A percentile compares a stretch with the other conserved stretches of the same genome.
Conservation (phyloP, 257 asterid species). For the Solanum chmielewskii region DNA sequence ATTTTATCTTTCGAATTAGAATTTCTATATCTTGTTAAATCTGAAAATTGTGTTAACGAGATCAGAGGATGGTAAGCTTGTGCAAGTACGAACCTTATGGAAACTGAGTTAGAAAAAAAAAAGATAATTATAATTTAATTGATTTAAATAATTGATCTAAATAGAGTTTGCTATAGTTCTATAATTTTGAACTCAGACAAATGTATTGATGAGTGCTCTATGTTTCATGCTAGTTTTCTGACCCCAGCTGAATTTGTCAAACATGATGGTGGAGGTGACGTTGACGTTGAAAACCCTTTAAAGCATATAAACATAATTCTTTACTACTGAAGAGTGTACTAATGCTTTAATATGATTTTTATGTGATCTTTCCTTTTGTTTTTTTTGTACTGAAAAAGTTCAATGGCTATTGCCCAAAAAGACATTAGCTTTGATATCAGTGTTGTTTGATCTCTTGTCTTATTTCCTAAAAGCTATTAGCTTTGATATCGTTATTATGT, state of each 20-base stretch:
- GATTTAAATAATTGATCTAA: no score
- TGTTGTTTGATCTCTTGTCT: no score
- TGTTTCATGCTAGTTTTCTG: constrained; percentile 42
- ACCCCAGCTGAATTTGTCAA: constrained; percentile 69
- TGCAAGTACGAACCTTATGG: no score
- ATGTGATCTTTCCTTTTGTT: neutral
- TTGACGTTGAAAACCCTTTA: constrained; percentile 36
- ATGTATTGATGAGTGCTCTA: neutral
- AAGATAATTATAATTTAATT: no score
- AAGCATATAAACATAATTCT: constrained; percentile 42
- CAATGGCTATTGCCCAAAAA: no score
- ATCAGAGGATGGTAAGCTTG: no score
- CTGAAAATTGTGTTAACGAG: no score
- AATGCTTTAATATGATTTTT: neutral
- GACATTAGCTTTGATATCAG: no score
- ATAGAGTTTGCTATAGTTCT: neutral
- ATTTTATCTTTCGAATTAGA: no score
- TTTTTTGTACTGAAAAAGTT: no score
- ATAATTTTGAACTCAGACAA: neutral
- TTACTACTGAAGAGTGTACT: neutral
- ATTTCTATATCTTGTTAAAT: no score
- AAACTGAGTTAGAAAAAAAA: no score
- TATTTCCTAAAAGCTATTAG: neutral
- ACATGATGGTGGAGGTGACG: constrained; percentile 70
- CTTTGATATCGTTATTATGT: neutral